phyloP scores from a whole-genome alignment of 2,329 filamentous ascomycete genomes.

The Madurella mycetomatis region DNA sequence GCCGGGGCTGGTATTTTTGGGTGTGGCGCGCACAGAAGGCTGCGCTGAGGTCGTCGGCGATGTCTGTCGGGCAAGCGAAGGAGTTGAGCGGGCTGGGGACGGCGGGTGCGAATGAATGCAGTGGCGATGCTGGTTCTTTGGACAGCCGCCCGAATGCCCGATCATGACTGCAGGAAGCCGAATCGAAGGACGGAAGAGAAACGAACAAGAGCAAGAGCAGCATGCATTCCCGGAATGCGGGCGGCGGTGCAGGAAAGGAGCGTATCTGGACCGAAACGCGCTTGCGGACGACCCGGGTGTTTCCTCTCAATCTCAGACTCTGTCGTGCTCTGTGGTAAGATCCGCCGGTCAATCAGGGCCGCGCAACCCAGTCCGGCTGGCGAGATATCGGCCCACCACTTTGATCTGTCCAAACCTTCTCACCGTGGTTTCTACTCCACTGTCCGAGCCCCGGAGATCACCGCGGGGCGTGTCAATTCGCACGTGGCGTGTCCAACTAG shows the following conservation, averaged over 20 bases:
- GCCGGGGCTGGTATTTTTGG: slow-evolving; percentile 15
- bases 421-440: slow-evolving; percentile 1
- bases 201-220: background rate
- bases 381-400: slow-evolving; percentile 1
- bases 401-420: slow-evolving; percentile 1
- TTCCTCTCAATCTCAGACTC: slow-evolving; percentile 16
- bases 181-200: background rate
- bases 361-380: slow-evolving; percentile 6
- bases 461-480: background rate
- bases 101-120: slow-evolving; percentile 3
- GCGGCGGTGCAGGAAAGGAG: background rate
- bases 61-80: slow-evolving; percentile 1
- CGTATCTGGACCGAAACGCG: slow-evolving; percentile 3
- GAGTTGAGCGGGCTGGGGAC: background rate
- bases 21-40: slow-evolving; percentile 10
- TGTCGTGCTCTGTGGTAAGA: slow-evolving; percentile 1
- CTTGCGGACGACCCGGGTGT: slow-evolving; percentile 1
- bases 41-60: background rate
- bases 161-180: background rate
- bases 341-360: slow-evolving; percentile 15
- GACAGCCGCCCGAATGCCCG: background rate
- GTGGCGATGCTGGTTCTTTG: slow-evolving; percentile 1
- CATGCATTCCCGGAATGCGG: slow-evolving; percentile 1
- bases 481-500: slow-evolving; percentile 6
- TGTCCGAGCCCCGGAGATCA: background rate